phyloP scores from a whole-genome alignment of 1,139 yeast genomes.

The Wickerhamomyces sp. region DNA sequence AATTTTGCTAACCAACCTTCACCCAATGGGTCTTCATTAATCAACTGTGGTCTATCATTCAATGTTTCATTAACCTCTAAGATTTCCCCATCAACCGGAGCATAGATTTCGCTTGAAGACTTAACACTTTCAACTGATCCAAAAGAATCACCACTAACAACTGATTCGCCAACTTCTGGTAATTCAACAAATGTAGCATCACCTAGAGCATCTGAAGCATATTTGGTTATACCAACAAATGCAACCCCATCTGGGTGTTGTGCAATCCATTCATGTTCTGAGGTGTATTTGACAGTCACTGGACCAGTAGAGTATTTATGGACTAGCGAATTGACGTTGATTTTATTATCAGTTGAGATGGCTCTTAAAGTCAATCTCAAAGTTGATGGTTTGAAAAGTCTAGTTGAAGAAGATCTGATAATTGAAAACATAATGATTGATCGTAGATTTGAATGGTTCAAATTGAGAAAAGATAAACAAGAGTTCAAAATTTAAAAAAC shows the following conservation, averaged over 20 bases:
- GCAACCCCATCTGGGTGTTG: slow-evolving; percentile 74
- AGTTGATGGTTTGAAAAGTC: neutral
- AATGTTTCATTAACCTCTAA: slow-evolving; percentile 65
- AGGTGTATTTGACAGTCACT: slow-evolving; percentile 51
- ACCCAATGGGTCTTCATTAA: slow-evolving; percentile 89
- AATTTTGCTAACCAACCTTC: slow-evolving; percentile 90
- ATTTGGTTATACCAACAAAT: slow-evolving; percentile 86
- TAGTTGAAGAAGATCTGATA: neutral
- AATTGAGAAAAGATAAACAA: too few species aligned
- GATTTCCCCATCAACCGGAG: slow-evolving; percentile 80
- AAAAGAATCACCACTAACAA: slow-evolving; percentile 73
- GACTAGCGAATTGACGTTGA: slow-evolving; percentile 21
- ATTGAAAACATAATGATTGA: neutral
- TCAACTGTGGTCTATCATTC: slow-evolving; percentile 67
- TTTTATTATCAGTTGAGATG: slow-evolving; percentile 20
- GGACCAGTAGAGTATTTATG: slow-evolving; percentile 21
- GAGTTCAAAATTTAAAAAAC: too few species aligned
- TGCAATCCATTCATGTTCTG: slow-evolving; percentile 96
- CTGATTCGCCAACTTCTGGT: slow-evolving; percentile 66
- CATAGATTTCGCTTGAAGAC: slow-evolving; percentile 87
- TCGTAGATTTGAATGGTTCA: too few species aligned
- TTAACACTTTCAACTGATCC: slow-evolving; percentile 96
- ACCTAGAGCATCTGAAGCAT: slow-evolving; percentile 97
- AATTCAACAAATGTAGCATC: slow-evolving; percentile 94
- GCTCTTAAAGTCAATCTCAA: slow-evolving; percentile 16